These are phyloP conservation scores for Zelonia costaricensis DNA, from an alignment of 208 protist species.

Conservation along the genomic window DNA sequence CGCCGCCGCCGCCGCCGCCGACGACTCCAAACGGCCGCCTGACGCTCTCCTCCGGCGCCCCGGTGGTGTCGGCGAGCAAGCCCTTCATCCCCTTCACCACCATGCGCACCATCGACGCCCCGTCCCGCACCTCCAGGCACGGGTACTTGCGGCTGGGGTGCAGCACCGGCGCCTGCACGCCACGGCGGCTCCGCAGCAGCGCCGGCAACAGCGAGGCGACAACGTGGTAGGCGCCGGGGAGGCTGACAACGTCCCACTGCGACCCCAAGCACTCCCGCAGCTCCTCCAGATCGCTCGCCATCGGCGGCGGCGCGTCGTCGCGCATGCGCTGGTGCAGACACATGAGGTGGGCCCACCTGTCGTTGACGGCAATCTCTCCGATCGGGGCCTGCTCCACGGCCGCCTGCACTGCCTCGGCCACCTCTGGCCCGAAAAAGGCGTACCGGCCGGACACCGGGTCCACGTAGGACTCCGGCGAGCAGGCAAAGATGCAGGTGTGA, in stretches of 20 bases:
- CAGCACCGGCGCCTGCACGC: constrained; percentile 45
- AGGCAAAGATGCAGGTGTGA: constrained; percentile 84
- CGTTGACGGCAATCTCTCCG: constrained; percentile 84
- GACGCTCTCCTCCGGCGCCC: constrained; percentile 27
- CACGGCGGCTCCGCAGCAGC: constrained; percentile 60
- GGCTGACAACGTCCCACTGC: constrained; percentile 56
- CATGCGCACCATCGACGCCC: constrained; percentile 13
- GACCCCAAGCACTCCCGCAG: constrained; percentile 39
- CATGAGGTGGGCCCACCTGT: constrained; percentile 49
- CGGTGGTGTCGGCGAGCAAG: constrained; percentile 30
- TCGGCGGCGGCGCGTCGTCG: constrained; percentile 5
- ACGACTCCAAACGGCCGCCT: too few species aligned
- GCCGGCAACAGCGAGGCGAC: constrained; percentile 65
- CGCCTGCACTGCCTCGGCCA: constrained; percentile 53
- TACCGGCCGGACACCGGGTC: constrained; percentile 64
- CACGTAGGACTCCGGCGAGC: constrained; percentile 64
- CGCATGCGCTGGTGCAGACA: constrained; percentile 42
- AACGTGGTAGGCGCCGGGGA: constrained; percentile 35
- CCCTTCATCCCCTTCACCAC: constrained; percentile 57
- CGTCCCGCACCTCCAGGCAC: constrained; percentile 34
- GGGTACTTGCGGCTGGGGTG: constrained; percentile 61
- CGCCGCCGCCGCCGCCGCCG: too few species aligned
- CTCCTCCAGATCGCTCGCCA: constrained; percentile 5
- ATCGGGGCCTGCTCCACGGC: constrained; percentile 51
- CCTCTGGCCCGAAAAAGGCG: constrained; percentile 67